Evolutionary conservation across 495 filamentous ascomycete genomes (phyloP).

Genomic region (Hypoxylon lenormandii): DNA sequence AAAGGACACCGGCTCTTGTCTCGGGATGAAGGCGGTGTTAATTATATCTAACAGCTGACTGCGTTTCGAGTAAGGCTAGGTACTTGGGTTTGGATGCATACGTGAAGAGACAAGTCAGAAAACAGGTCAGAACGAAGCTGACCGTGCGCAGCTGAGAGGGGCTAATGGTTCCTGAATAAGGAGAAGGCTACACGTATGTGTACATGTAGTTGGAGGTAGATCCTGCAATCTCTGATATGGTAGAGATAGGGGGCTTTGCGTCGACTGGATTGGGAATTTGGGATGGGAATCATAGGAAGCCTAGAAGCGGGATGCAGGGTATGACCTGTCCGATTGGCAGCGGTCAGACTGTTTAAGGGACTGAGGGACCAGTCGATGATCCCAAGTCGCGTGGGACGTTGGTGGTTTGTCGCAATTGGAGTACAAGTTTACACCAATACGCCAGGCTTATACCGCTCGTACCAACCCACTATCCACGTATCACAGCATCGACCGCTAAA

Average conservation of each 20-base stretch:
- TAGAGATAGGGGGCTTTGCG: conserved; percentile 29
- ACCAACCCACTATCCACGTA: conserved; percentile 24
- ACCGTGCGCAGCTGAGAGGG: conserved; percentile 33
- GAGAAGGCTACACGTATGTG: conserved; percentile 42
- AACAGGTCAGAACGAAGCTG: conserved; percentile 23
- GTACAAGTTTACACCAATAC: conserved; percentile 26
- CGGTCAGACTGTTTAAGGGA: conserved; percentile 31
- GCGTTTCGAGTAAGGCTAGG: conserved; percentile 30
- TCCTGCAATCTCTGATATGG: conserved; percentile 29
- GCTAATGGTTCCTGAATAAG: conserved; percentile 28
- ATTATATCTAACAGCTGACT: conserved; percentile 39
- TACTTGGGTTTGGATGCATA: conserved; percentile 34
- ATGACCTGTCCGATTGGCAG: conserved; percentile 47
- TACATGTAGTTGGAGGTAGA: conserved; percentile 33
- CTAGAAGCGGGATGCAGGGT: conserved; percentile 31
- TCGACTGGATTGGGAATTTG: conserved; percentile 31
- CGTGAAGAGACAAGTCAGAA: conserved; percentile 23
- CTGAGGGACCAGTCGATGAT: conserved; percentile 43
- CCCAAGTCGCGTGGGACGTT: conserved; percentile 43
- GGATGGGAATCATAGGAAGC: conserved; percentile 15
- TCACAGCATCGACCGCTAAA: conserved; percentile 8
- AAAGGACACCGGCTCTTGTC: conserved; percentile 15
- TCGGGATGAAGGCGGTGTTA: conserved; percentile 21
- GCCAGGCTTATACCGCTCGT: too few species aligned
- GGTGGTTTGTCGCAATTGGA: conserved; percentile 33